Base-by-base conservation (phyloP, 805 yeast species). In the Tetrapisispora iriomotensis region DNA sequence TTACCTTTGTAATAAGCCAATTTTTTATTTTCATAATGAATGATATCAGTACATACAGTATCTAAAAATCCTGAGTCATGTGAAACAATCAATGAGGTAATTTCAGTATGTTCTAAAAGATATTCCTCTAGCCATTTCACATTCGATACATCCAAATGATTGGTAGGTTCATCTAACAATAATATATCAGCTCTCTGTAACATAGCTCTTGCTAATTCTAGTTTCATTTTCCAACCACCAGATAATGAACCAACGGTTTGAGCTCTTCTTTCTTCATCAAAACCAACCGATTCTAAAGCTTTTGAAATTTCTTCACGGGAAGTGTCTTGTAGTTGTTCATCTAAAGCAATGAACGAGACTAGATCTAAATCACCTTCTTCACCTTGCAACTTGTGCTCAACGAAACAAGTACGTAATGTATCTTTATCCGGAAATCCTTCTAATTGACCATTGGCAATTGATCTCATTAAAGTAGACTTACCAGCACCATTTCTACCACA, bases 401-500 rank as follows among this genome's bases (percentile, higher is more conserved):
- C 97, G 53, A 90, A 92, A 68, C 97, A 87, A 23, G 97, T 90
- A 62, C 83, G 78, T 47, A 92, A 68, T 56, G 80, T 81, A 40
- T 82, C 75, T 54, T 86, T 79, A 51, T 84, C 82, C 32, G 98
- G 98, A 78, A 92, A 90, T 4, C 97, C 97, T 67, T 90, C 97
- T 47, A 90, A 72, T 67, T 90, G 95, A 42, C 97, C 97, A 57
- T 86, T 85, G 40, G 95, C 86, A 54, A 90, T 92, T 23, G 97
- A 81, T 64, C 97, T 77, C 97, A 90, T 87, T 54, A 90, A 71
- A 13, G 98, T 90, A 12, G 96, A 87, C 65, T 90, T 90, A 70
- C 98, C 98, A 44, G 96, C 96, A 74, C 98, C 98, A 61, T 90
- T 90, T 67, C 96, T 74, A 60, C 98, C 98, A 72, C 96, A 86